Evolutionary conservation across 2,329 filamentous ascomycete genomes (phyloP).

Genomic region (Colletotrichum sidae): DNA sequence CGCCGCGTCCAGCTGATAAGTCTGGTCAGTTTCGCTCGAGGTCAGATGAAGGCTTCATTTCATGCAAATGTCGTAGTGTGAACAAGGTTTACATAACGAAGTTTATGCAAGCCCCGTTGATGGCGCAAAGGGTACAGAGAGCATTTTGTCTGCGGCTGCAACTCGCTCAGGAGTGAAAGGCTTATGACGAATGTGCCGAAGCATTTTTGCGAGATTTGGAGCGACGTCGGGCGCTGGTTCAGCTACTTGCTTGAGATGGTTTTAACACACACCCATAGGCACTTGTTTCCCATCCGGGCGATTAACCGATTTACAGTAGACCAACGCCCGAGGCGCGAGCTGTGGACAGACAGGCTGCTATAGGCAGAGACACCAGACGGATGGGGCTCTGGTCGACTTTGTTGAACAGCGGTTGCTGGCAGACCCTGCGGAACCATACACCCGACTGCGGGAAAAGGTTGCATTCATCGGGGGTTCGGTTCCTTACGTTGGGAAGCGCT

Average conservation of each 20-base stretch:
- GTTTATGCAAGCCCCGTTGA: constrained; percentile 24
- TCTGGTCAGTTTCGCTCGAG: constrained; percentile 26
- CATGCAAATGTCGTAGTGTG: constrained; percentile 17
- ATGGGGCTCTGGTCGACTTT: constrained; percentile 24
- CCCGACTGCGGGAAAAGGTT: constrained; percentile 31
- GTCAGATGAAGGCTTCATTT: constrained; percentile 31
- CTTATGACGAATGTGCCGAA: constrained; percentile 17
- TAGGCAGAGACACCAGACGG: neutral
- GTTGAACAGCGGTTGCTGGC: constrained; percentile 3
- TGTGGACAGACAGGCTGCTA: neutral
- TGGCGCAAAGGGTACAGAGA: neutral
- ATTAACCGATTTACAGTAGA: constrained; percentile 1
- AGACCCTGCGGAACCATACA: too few species aligned
- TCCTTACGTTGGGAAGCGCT: constrained; percentile 28
- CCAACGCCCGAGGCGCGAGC: constrained; percentile 13
- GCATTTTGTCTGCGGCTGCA: neutral
- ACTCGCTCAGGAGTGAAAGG: constrained; percentile 14
- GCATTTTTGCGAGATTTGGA: constrained; percentile 35
- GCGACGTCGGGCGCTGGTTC: constrained; percentile 23
- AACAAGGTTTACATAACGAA: constrained; percentile 25
- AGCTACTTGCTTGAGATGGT: too few species aligned
- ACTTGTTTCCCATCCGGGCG: too few species aligned
- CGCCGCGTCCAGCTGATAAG: constrained; percentile 22
- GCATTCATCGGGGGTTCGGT: constrained; percentile 27
- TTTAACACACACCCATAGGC: too few species aligned